Evolutionary conservation across 306 rosid genomes (phyloP), one percentile per base, ranked within the genome.

Genomic region (Gastrolobium villosum): DNA sequence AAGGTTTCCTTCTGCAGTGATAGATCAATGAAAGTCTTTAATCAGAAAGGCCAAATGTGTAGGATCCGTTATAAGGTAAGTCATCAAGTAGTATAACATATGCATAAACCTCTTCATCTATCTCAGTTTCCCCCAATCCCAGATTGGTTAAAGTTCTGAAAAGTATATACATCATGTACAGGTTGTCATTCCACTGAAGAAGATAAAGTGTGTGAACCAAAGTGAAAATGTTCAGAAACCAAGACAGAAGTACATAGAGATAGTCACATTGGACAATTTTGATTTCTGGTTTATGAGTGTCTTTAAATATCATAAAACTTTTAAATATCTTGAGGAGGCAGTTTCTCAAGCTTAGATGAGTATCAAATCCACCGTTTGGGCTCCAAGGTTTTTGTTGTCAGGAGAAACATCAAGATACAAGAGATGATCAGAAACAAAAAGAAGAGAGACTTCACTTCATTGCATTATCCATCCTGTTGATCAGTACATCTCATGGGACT

Each of bases 1-100:
- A 88, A 84, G 63, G 70, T 90, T 54, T 89, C 94, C 15, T 90
- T 90, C 63, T 90, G 94, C 83, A 90, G 94, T 65, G 85, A 87
- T 20, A 20, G 26, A 20, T 20, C 26, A 20, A 20, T 20, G 26
- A 20, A 20, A 20, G 26, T 20, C 26, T 49, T 82, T 9, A 82
- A 77, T 32, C 81, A 70, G 34, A 57, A 82, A 6, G 89, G 85
- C 48, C 72, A 88, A 70, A 20, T 79, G 20, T 26, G 35, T 4
- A 65, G 70, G 53, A 65, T 65, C 70, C 70, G 14, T 65, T 65
- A 65, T 14, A 65, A 65, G 70, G 70, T 43, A 20, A 65, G 70
- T 9, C 52, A 41, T 41, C 15, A 65, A 65, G 20, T 65, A 28
- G 41, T 65, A 6, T 10, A 40, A 26, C 36, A 64, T 15, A 20